Evolutionary conservation across 805 yeast genomes (phyloP).

Genomic region (Sugiyamaella floridensis): DNA sequence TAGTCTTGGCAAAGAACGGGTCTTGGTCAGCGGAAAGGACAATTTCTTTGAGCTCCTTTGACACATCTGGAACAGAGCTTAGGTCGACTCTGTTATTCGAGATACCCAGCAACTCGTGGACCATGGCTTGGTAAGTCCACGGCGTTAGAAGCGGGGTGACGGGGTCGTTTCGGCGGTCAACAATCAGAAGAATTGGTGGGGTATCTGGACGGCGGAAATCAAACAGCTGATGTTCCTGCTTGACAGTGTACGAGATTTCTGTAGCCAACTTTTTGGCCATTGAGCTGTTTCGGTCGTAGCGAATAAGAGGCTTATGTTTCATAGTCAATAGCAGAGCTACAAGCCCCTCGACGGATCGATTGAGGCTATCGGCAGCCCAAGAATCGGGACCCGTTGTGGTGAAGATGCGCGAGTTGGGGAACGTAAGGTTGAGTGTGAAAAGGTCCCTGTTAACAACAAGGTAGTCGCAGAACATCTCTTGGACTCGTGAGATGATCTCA

Average conservation of each 20-base stretch:
- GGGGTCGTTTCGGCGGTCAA: constrained; percentile 88
- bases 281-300: constrained; percentile 65
- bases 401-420: constrained; percentile 28
- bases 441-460: constrained; percentile 64
- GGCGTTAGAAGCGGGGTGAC: constrained; percentile 87
- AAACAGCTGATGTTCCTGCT: constrained; percentile 46
- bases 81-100: constrained; percentile 72
- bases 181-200: constrained; percentile 63
- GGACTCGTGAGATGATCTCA: constrained; percentile 68
- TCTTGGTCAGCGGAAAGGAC: constrained; percentile 66
- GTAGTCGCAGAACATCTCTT: constrained; percentile 83
- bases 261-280: constrained; percentile 62
- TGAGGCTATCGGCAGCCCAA: constrained; percentile 44
- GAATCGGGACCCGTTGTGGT: constrained; percentile 31
- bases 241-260: constrained; percentile 40
- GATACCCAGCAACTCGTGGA: constrained; percentile 84
- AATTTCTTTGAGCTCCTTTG: constrained; percentile 56
- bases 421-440: constrained; percentile 45
- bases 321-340: constrained; percentile 60
- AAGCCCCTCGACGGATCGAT: constrained; percentile 39
- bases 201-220: constrained; percentile 59
- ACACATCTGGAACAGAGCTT: constrained; percentile 45
- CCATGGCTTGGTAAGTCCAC: constrained; percentile 98
- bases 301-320: constrained; percentile 69
- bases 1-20: constrained; percentile 66